These are phyloP conservation scores for Rosa persica DNA, from an alignment of 306 rosid species.

Conservation along the genomic window DNA sequence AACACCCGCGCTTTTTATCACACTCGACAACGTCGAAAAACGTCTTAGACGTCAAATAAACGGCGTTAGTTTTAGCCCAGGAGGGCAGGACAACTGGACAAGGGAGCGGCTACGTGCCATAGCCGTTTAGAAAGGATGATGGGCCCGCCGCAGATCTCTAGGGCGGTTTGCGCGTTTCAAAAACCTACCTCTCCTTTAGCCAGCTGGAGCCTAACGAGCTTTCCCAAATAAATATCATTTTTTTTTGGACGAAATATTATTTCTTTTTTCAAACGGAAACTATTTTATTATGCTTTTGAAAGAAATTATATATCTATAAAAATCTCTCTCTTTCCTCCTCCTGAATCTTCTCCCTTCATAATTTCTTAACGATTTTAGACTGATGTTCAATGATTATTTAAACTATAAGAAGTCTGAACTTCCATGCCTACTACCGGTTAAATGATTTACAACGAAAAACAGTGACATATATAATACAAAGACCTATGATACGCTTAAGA, in stretches of 20 bases:
- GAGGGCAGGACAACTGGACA: neutral
- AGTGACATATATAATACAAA: neutral
- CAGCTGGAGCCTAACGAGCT: conserved; percentile 32
- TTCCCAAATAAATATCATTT: neutral
- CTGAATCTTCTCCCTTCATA: conserved; percentile 13
- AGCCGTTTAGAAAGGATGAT: conserved; percentile 12
- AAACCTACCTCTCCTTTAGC: conserved; percentile 26
- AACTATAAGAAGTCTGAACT: neutral
- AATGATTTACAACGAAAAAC: neutral
- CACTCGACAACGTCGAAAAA: neutral
- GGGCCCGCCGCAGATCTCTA: conserved; percentile 33
- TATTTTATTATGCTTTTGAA: neutral
- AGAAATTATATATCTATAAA: neutral
- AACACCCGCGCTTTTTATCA: neutral
- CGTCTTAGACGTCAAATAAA: neutral
- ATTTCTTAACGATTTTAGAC: neutral
- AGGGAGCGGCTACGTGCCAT: neutral
- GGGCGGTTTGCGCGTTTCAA: conserved; percentile 58
- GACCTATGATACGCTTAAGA: neutral
- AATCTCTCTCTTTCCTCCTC: neutral
- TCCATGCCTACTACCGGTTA: neutral
- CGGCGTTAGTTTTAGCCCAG: neutral
- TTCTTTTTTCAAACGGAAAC: neutral
- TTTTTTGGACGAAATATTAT: neutral
- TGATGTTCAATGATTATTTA: neutral